A percentile compares a stretch with the other conserved stretches of the same genome.
phyloP scores from a whole-genome alignment of 2,329 filamentous ascomycete species.

The Teratosphaeria viscida region DNA sequence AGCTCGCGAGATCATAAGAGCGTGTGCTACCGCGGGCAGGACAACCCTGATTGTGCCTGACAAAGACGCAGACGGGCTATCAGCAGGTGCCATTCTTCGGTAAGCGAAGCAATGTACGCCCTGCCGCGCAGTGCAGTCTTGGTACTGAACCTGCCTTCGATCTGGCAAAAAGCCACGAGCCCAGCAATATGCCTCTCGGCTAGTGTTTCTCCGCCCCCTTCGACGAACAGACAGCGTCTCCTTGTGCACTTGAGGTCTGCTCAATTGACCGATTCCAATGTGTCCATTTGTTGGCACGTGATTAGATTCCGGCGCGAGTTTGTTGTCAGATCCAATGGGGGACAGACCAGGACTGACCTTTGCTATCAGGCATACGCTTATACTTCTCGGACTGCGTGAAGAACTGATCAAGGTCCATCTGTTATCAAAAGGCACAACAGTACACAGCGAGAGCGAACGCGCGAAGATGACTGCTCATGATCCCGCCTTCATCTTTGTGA shows the following conservation, averaged over 20 bases:
- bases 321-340: too few relatives aligned
- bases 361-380: conserved; percentile 38
- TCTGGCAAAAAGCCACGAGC: too few relatives aligned
- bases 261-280: too few relatives aligned
- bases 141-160: too few relatives aligned
- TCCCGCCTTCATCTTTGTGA: conserved; percentile 50
- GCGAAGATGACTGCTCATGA: conserved; percentile 39
- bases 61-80: conserved; percentile 58
- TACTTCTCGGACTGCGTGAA: conserved; percentile 46
- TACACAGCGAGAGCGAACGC: conserved; percentile 47
- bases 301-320: too few relatives aligned
- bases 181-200: too few relatives aligned
- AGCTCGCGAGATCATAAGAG: conserved; percentile 46
- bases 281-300: too few relatives aligned
- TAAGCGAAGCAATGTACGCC: not conserved
- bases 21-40: conserved; percentile 44
- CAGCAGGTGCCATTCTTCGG: conserved; percentile 48
- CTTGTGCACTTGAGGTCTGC: too few relatives aligned
- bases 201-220: too few relatives aligned
- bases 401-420: conserved; percentile 49
- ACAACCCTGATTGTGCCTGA: conserved; percentile 54
- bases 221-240: too few relatives aligned
- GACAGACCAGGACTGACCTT: too few relatives aligned
- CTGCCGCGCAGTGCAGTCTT: too few relatives aligned
- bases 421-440: conserved; percentile 47